Evolutionary conservation across 2,329 filamentous ascomycete species (phyloP), one percentile per base, ranked within the genome.

Genomic region (Calonectria montana): DNA sequence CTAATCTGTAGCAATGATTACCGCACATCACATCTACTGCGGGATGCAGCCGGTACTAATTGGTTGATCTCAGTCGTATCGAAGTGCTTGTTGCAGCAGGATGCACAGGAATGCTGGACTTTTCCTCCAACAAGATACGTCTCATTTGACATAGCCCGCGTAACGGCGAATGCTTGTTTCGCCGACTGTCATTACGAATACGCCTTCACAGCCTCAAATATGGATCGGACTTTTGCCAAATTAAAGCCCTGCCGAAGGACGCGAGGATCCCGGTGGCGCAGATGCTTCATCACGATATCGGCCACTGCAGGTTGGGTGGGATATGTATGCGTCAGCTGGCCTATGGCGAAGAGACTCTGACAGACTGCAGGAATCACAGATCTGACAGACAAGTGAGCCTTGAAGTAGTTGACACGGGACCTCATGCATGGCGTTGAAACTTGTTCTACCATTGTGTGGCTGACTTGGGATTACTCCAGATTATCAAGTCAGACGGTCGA

Each of bases 161-260:
- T 23, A 71, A 35, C 27, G 45, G 41, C 15, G 25, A n/a, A 64
- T 59, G 16, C 39, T 23, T 43, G 16, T 47, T 43, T 48, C 29
- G 31, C 47, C 35, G 31, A n/a, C 21, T 23, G 23, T 10, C 43
- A 55, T 57, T 63, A 35, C 63, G 43, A 39, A 57, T 63, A 29
- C 47, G 35, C 47, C 9, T 48, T 59, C 65, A 67, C 57, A 71
- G 69, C 69, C 69, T 39, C 69, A 64, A 64, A 50, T 23, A 48
- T 59, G 48, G 69, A 64, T 27, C 47, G 62, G 45, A 23, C 21
- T 47, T 16, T 59, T 25, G 31, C 15, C 15, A n/a, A 31, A 39
- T 39, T 31, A 64, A 67, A 43, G 43, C 29, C 43, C 16, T 45
- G 37, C 18, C 10, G 39, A 16, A 18, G 45, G 16, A 27, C 35